Evolutionary conservation across 1,284 basidiomycete genomes (phyloP), one percentile per base, ranked within the genome.

Genomic region (Papiliotrema nemorosa): DNA sequence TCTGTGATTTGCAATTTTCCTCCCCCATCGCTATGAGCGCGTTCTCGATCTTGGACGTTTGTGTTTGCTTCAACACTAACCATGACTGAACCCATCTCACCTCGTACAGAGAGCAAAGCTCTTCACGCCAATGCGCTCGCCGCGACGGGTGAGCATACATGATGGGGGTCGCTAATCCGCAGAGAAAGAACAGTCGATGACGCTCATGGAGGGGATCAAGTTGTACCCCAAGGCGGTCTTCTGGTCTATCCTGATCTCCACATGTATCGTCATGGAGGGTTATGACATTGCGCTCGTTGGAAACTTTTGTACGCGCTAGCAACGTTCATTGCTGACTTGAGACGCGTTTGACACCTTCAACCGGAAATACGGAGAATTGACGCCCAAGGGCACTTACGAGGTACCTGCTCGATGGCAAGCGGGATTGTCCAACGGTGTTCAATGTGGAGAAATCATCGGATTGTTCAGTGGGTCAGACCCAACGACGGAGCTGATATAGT

Each of bases 241-340:
- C 25, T 79, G 75, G 76, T 72, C 70, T 29, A 57, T 76, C 47
- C 47, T 78, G 45, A 75, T 78, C 50, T 74, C 69, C 14, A 68
- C 70, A 9, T 73, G 73, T 50, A 75, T 76, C 54, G 66, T 75
- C 49, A 79, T 79, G 78, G 78, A 78, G 50, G 78, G 70, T n/a
- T 72, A 69, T 59, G 71, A 75, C 39, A 60, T 74, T 16, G 64
- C 60, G 35, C 60, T 75, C 9, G 47, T 73, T 4, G 62, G 65
- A 26, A 69, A 70, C 58, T 71, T 73, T 31, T 72, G 59, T 60
- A 40, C 51, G 62, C 57, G 12, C 6, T 33, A 34, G 3, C 16
- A 27, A 6, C 36, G 25, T 6, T 22, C 6, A 7, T 31, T 31
- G 29, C 35, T 47, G 10, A 44, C 18, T 16, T 4, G 37, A 68